Evolutionary conservation across 116 monocot genomes (phyloP), one percentile per base, ranked within the genome.

Genomic region (Zostera marina): DNA sequence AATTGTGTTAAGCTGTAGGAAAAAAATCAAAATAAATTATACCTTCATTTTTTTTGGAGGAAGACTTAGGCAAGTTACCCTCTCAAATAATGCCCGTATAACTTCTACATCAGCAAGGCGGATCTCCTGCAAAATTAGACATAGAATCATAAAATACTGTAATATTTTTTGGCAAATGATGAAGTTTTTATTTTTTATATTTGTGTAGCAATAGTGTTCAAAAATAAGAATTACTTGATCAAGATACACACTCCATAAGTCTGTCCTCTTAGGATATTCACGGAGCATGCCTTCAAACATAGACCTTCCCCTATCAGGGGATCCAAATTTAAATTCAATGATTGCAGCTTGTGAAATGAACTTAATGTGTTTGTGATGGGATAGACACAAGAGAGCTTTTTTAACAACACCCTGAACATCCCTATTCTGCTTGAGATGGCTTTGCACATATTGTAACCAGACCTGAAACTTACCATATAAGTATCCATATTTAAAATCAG

Each of bases 31-130:
- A 54, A 47, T 56, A 7, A 12, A 44, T 32, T 3, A 14, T 53
- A 92, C 92, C 92, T 88, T 85, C 77, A 88, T 96, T 65, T 82
- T 96, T 59, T 84, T 85, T 1, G 79, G 71, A 21, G 81, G 81
- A 44, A 96, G 81, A 52, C 71, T 82, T 66, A 85, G 69, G 53
- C 67, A 88, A 22, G 94, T 96, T 10, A 72, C 94, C 57, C 85
- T 75, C 67, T 96, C 94, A 64, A 96, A 96, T 20, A 96, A 73
- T 52, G 82, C 68, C 8, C 89, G 68, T 44, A 71, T 76, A 25
- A 82, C 62, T 39, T 96, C 89, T 15, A 21, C 17, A 64, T 96
- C 85, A 41, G 84, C 88, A 11, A 79, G 24, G 4, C 77, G 81
- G 46, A 96, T 85, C 56, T 92, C 92, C 92, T 92, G 49, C 39